Percentiles rank a stretch among this genome's conserved stretches.
These are phyloP conservation scores for Filobasidium uniguttulatum DNA, from an alignment of 1,284 basidiomycete genomes.

Conservation along the genomic window DNA sequence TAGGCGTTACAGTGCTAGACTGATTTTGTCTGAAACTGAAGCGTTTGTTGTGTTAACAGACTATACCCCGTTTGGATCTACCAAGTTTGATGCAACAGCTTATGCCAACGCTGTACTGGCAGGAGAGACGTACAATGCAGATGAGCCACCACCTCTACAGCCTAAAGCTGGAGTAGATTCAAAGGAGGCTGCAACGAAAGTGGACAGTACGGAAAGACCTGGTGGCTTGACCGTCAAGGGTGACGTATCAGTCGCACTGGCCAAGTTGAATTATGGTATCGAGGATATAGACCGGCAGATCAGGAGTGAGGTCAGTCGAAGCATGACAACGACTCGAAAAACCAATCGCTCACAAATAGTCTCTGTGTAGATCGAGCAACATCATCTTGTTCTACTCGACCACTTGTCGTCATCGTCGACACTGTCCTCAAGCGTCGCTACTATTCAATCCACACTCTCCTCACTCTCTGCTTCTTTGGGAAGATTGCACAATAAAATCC, in stretches of 20 bases:
- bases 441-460: constrained; percentile 29
- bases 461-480: constrained; percentile 26
- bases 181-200: constrained; percentile 40
- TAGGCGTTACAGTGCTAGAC: too few species aligned
- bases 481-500: constrained; percentile 70
- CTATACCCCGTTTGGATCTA: constrained; percentile 34
- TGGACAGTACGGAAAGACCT: constrained; percentile 6
- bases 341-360: neutral
- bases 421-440: constrained; percentile 42
- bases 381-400: constrained; percentile 35
- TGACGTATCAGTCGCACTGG: constrained; percentile 71
- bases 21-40: too few species aligned
- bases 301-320: constrained; percentile 52
- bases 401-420: constrained; percentile 49
- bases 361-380: constrained; percentile 31
- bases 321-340: neutral
- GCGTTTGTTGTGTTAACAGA: too few species aligned
- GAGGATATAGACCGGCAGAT: constrained; percentile 77
- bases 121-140: constrained; percentile 54
- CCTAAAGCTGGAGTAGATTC: neutral
- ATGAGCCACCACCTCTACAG: constrained; percentile 10
- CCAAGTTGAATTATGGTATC: constrained; percentile 65
- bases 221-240: constrained; percentile 43
- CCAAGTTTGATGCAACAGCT: constrained; percentile 67
- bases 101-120: constrained; percentile 78